Evolutionary conservation across 805 yeast genomes (phyloP), one percentile per base, ranked within the genome.

Genomic region (Metschnikowia shivogae): DNA sequence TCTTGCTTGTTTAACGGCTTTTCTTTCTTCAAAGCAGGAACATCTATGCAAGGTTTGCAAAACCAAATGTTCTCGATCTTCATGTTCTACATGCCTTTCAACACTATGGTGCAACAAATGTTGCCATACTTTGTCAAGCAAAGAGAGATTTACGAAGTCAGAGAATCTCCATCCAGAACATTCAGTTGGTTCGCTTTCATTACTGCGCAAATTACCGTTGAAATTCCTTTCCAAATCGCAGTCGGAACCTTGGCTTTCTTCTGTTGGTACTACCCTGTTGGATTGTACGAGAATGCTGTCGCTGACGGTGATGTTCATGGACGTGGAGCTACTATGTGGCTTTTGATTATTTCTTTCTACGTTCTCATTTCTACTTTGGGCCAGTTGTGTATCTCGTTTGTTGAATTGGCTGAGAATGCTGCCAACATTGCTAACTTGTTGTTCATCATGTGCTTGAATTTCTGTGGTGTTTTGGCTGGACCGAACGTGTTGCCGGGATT

Each of bases 401-500:
- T 35, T 31, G 62, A 60, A 26, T 38, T 53, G 32, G 57, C 55
- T 10, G 59, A 58, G 39, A 59, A 57, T 31, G 64, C 63, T 7
- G 64, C 61, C 27, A 59, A 59, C 50, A 36, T 57, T 50, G 56
- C 57, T 26, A 52, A 55, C 34, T 48, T 59, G 44, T 44, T 59
- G 49, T 57, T 60, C 47, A 56, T 58, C 7, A 52, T 58, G 56
- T 57, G 61, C 41, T 55, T 86, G 65, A 76, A 77, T 44, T 84
- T 86, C 78, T 84, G 89, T 74, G 95, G 95, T 74, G 87, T 84
- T 36, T 68, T 86, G 67, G 80, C 77, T 12, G 47, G 50, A 6
- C 95, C 78, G 4, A 31, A 37, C 20, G 52, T 72, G 43, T 76
- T 86, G 82, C 93, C 95, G 10, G 81, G 86, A 1, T 87, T 87